These are phyloP conservation scores for Exophiala spinifera DNA, from an alignment of 2,329 filamentous ascomycete species.

Conservation along the genomic window DNA sequence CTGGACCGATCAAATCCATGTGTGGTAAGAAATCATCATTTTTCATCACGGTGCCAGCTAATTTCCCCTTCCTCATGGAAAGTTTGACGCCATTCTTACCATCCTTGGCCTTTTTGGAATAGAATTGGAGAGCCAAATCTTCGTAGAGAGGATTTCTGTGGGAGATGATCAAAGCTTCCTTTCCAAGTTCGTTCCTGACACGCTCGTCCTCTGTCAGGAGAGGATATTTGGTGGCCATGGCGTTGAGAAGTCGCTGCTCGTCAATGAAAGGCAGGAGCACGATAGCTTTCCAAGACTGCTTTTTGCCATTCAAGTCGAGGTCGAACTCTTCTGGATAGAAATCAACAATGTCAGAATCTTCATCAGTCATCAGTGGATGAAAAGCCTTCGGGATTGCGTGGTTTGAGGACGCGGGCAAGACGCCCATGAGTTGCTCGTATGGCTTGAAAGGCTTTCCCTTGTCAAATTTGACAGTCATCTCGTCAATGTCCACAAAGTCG, in stretches of 20 bases:
- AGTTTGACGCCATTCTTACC: conserved; percentile 65
- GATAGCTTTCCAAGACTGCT: conserved; percentile 97
- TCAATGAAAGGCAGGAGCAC: conserved; percentile 94
- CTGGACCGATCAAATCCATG: conserved; percentile 72
- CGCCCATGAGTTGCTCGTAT: conserved; percentile 98
- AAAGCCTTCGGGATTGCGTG: conserved; percentile 87
- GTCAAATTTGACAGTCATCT: conserved; percentile 76
- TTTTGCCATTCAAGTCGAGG: conserved; percentile 94
- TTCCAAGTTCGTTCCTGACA: conserved; percentile 73
- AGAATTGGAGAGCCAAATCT: conserved; percentile 79
- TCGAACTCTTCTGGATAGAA: conserved; percentile 96
- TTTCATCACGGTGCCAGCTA: conserved; percentile 78
- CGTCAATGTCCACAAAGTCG: conserved; percentile 80
- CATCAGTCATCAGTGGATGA: conserved; percentile 82
- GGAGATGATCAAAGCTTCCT: conserved; percentile 78
- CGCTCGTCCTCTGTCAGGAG: conserved; percentile 72
- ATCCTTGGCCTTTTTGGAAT: conserved; percentile 72
- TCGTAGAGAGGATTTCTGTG: conserved; percentile 83
- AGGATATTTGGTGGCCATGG: conserved; percentile 80
- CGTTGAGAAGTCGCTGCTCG: conserved; percentile 75
- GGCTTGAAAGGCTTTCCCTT: conserved; percentile 83
- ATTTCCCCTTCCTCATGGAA: conserved; percentile 68
- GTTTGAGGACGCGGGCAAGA: conserved; percentile 87
- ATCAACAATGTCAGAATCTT: conserved; percentile 88
- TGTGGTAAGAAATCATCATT: conserved; percentile 82